Evolutionary conservation across 177 flowering plant species (phyloP), one percentile per base, ranked within the genome.

Genomic region (Vitis hybrid): DNA sequence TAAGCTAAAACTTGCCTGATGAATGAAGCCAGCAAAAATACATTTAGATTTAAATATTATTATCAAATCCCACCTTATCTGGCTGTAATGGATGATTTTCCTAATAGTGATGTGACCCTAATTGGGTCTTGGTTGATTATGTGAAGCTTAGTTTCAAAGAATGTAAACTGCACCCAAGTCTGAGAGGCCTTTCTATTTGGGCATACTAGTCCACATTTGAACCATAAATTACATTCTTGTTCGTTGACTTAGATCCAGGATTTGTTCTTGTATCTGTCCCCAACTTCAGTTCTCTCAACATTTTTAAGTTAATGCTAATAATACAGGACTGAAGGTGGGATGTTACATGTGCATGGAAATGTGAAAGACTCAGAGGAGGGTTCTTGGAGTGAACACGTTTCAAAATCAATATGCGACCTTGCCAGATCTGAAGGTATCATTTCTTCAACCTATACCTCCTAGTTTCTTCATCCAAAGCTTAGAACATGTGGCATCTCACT

Each of bases 311-410:
- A 34, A 54, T 49, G 20, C 49, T 61, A 51, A 56, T 49, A 55
- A 9, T 80, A 76, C 85, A 91, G 99, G 83, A 65, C 34, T 39
- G 83, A 87, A 73, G 99, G 99, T 73, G 98, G 99, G 45, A 68
- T 83, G 20, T 68, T 95, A 68, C 98, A 91, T 78, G 81, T 95
- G 59, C 99, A 93, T 77, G 93, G 83, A 12, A 95, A 90, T 77
- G 97, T 85, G 65, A 93, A 90, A 79, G 99, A 95, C 70, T 75
- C 90, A 1, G 97, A 91, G 59, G 97, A 91, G 77, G 72, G 15
- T 51, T 50, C 19, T 0, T 95, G 99, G 99, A 70, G 85, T 22
- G 78, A 84, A 26, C 81, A 83, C 75, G 87, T 90, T 14, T 64
- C 71, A 4, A 77, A 78, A 53, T 81, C 91, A 16, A 83, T 93